Base-by-base conservation (phyloP, 2,329 filamentous ascomycete species). In the Fusarium kyushuense region DNA sequence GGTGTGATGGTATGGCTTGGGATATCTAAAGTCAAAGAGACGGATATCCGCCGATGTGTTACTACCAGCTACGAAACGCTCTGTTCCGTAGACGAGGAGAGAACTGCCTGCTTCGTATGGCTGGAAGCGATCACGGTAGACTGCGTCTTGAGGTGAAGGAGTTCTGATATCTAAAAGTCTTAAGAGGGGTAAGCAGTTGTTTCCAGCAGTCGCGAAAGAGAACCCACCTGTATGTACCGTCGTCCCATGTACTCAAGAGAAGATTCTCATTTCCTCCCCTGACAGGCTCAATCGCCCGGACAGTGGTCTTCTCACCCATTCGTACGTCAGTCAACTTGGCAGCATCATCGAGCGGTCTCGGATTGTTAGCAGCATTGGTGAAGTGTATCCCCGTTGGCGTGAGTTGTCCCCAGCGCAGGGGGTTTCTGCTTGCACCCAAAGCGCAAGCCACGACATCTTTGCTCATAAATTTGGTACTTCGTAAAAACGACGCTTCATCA, bases 81-180 rank as follows among this genome's bases (percentile, higher is more conserved):
- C 82, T 2, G 79, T 77, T 35, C 84, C 85, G 54, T 83, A 84
- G 2, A 84, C 79, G 4, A 87, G 76, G 2, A 88, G 77, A 0
- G 84, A 79, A 59, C 83, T 84, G 29, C 81, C 78, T 16, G 80
- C 75, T 30, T 82, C 79, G 59, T 78, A 79, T 0, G 84, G 79
- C 58, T 86, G 81, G 62, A 86, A 83, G 56, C 83, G 82, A 69
- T 88, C 85, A 36, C 85, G 82, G 71, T 86, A 88, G 10, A 86
- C 70, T 11, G 79, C 77, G 54, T 86, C 84, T 30, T 81, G 76
- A 2, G 79, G 63, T 0, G 80, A 84, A 1, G 84, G 80, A 1
- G 84, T 83, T 14, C 86, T 82, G 3, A 85, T 70, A 63, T 88
- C 86, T 58, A 82, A 79, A 2, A 87, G 81, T 25, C 78, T 81